Base-by-base conservation (phyloP, 2,329 filamentous ascomycete species). In the Camillea tinctor region DNA sequence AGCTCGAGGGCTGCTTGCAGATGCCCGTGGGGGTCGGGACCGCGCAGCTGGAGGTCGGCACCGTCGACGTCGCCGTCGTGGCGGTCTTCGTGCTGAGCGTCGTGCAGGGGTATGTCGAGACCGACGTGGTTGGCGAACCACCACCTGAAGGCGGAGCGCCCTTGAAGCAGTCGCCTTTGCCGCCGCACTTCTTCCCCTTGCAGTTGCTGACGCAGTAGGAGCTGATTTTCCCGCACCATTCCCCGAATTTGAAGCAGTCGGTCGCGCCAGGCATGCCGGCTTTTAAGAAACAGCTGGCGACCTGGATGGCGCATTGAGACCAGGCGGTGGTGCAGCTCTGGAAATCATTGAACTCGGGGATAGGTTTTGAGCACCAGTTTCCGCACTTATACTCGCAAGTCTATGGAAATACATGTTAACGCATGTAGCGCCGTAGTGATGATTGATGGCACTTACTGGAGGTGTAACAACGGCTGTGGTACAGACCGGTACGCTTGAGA, bases 381-480 rank as follows among this genome's bases (percentile, higher is more conserved):
- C 83, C 84, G 64, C 80, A 80, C 64, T 79, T 74, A 72, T 83
- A 85, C 69, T 85, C 83, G 71, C 83, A 85, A 26, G 72, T 44
- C 36, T 44, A 17, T n/a, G n/a, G 36, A 44, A 44, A 44, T 15
- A 11, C 15, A 17, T 4, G 36, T 44, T 7, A 44, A 7, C n/a
- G 3, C 6, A 17, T 17, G 2, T n/a, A n/a, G 36, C 17, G 6
- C n/a, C 17, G 11, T n/a, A 44, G 13, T 44, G 36, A n/a, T n/a
- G 36, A 44, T 17, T 44, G 36, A 44, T 11, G 36, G 36, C 36
- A 44, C 36, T 9, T 44, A 44, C 75, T 53, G 80, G 72, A 9
- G 81, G 78, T 22, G 77, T 70, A 11, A 77, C 75, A 22, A 74
- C 70, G 22, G 80, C 83, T 53, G 77, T 73, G 9, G 79, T 82